A percentile compares a stretch with the other conserved stretches of the same genome.
Evolutionary conservation across 257 asterid species (phyloP).

Genomic region (Solanum phureja): DNA sequence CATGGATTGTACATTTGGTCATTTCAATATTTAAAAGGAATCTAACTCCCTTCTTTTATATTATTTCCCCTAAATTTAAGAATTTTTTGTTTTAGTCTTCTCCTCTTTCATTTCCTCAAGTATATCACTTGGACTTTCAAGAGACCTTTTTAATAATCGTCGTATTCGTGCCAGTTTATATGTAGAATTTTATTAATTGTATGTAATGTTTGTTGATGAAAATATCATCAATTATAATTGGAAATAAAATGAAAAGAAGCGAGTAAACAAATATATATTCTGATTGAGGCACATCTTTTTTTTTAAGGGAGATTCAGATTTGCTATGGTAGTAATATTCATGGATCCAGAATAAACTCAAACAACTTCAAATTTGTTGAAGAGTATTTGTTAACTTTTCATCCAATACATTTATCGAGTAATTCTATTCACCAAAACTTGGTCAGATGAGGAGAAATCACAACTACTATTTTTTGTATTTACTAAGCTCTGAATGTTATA

Average conservation of each 20-base stretch:
- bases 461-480: background rate
- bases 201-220: background rate
- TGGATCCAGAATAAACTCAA: too few relatives aligned
- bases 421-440: background rate
- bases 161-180: background rate
- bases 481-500: background rate
- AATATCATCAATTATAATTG: too few relatives aligned
- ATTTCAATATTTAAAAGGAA: background rate
- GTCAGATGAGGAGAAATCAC: background rate
- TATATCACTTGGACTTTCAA: background rate
- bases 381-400: background rate
- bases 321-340: background rate
- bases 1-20: background rate
- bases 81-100: background rate
- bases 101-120: background rate
- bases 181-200: background rate
- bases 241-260: background rate
- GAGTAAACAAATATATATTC: too few relatives aligned
- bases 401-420: background rate
- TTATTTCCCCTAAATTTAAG: background rate
- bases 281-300: background rate
- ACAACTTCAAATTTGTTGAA: too few relatives aligned
- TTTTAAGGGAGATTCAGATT: too few relatives aligned
- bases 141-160: background rate
- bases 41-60: background rate